A percentile compares a stretch with the other conserved stretches of the same genome.
Conservation (phyloP, 805 yeast species). For the Tanozyma kutaoensis region DNA sequence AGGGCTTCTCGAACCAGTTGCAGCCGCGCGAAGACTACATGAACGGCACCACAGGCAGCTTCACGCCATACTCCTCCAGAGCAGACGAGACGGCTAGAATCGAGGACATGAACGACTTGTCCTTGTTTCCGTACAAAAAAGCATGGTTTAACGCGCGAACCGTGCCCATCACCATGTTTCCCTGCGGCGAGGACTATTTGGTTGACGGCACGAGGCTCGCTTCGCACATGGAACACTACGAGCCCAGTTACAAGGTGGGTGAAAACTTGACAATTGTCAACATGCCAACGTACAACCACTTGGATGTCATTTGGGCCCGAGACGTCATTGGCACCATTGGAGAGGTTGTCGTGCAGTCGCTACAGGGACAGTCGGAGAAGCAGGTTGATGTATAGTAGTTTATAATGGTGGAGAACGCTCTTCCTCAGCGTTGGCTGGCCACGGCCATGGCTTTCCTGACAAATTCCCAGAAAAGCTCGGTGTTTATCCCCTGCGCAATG, state of each 20-base stretch:
- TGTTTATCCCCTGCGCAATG: constrained; percentile 4
- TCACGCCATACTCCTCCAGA: constrained; percentile 9
- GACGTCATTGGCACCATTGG: constrained; percentile 62
- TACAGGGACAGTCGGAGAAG: background rate
- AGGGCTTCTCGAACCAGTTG: constrained; percentile 26
- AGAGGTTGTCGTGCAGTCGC: constrained; percentile 4
- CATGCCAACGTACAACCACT: constrained; percentile 61
- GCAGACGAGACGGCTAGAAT: constrained; percentile 1
- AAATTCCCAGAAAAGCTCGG: constrained; percentile 6
- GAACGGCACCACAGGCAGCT: constrained; percentile 12
- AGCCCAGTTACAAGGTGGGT: constrained; percentile 26
- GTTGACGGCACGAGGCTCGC: constrained; percentile 65
- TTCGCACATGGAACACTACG: constrained; percentile 50
- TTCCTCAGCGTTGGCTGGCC: constrained; percentile 4
- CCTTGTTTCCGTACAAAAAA: constrained; percentile 38
- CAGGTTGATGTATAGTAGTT: background rate
- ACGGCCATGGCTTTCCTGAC: constrained; percentile 3
- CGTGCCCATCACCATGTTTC: constrained; percentile 53
- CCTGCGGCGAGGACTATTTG: constrained; percentile 61
- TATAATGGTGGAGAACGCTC: background rate
- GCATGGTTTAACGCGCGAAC: constrained; percentile 37
- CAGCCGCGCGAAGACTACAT: constrained; percentile 17
- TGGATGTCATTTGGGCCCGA: constrained; percentile 89
- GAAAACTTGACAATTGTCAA: constrained; percentile 24
- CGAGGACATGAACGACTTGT: constrained; percentile 5